Conservation (phyloP, 352 stramenopile genomes). For the Blastocystis sp. region DNA sequence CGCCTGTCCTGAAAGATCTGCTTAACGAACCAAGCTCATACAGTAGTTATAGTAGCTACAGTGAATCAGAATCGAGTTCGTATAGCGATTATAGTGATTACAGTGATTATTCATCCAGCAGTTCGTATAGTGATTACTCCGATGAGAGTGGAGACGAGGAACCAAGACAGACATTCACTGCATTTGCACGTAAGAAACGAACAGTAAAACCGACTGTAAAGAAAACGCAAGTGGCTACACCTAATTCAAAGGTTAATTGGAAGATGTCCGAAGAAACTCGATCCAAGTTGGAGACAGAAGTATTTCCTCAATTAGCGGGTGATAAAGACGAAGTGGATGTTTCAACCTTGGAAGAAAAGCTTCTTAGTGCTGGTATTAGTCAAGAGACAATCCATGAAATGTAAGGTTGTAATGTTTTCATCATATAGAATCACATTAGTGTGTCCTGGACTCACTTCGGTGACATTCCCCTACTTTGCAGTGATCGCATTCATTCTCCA, state of each 20-base stretch:
- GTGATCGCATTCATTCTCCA: conserved; percentile 34
- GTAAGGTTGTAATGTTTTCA: neutral
- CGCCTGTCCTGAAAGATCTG: neutral
- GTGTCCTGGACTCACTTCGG: neutral
- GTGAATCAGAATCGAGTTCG: neutral
- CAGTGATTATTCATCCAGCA: neutral
- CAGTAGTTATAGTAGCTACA: neutral
- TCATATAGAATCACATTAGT: neutral
- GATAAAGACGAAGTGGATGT: neutral
- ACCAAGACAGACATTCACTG: neutral
- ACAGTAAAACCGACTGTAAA: neutral
- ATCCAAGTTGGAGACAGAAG: neutral
- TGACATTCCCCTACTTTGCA: neutral
- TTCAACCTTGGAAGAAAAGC: neutral
- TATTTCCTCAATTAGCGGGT: neutral
- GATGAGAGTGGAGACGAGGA: neutral
- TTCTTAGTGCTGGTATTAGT: neutral
- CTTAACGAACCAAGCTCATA: too few relatives aligned
- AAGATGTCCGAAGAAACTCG: neutral
- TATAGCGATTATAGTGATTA: conserved; percentile 36
- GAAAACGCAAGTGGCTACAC: neutral
- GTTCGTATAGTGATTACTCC: conserved; percentile 13
- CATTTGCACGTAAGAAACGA: neutral
- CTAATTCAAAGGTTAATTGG: neutral
- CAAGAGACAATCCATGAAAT: neutral